Evolutionary conservation across 352 stramenopile genomes (phyloP).

Genomic region (Phytophthora vignae): DNA sequence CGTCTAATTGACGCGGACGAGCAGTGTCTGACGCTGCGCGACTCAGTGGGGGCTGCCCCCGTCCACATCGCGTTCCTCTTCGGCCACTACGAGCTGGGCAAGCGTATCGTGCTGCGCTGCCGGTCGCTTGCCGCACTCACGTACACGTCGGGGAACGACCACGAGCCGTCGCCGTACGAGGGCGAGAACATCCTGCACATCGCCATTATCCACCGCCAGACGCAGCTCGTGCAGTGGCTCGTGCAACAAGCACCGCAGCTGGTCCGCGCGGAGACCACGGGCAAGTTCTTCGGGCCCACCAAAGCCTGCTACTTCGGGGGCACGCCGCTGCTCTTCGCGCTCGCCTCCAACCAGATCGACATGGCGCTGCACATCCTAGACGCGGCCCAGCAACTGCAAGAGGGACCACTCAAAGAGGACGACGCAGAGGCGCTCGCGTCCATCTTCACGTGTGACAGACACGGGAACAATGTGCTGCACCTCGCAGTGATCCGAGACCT

Average conservation of each 20-base stretch:
- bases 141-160: conserved; percentile 43
- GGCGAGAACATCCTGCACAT: conserved; percentile 77
- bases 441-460: conserved; percentile 62
- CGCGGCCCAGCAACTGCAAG: conserved; percentile 35
- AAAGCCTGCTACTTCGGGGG: conserved; percentile 74
- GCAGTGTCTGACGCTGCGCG: conserved; percentile 47
- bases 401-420: conserved; percentile 6
- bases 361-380: conserved; percentile 50
- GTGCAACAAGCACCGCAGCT: conserved; percentile 47
- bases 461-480: conserved; percentile 73
- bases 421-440: conserved; percentile 23
- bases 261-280: conserved; percentile 52
- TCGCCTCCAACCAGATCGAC: conserved; percentile 64
- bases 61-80: conserved; percentile 69
- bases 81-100: conserved; percentile 64
- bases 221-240: conserved; percentile 49
- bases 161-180: conserved; percentile 58
- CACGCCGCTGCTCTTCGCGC: conserved; percentile 61
- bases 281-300: conserved; percentile 59
- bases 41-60: conserved; percentile 58
- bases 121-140: conserved; percentile 43
- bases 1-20: conserved; percentile 45
- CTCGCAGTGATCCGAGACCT: conserved; percentile 67
- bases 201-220: conserved; percentile 63
- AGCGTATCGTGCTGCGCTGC: conserved; percentile 44